These are phyloP conservation scores for Globisporangium paroecandrum DNA, from an alignment of 352 stramenopile genomes.

Conservation along the genomic window DNA sequence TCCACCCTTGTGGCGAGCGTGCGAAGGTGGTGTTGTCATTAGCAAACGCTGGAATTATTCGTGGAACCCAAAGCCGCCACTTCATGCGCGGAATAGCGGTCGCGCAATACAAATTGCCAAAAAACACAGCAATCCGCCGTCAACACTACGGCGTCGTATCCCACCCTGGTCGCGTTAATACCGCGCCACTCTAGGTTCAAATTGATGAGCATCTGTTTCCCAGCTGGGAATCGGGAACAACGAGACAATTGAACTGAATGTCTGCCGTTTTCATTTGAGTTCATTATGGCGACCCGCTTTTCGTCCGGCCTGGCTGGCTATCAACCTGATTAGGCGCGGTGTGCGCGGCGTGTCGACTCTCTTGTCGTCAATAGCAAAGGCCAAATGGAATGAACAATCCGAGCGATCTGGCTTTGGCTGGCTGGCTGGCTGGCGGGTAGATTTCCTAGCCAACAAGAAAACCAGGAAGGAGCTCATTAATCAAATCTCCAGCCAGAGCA, in stretches of 20 bases:
- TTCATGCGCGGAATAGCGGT: neutral
- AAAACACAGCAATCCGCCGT: neutral
- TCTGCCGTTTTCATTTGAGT: constrained; percentile 2
- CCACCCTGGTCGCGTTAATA: neutral
- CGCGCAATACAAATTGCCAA: neutral
- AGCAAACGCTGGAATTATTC: neutral
- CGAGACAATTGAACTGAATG: constrained; percentile 8
- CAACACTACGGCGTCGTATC: neutral
- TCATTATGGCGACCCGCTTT: constrained; percentile 6
- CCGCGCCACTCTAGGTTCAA: neutral
- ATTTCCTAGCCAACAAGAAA: neutral
- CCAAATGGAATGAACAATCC: neutral
- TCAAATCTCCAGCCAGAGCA: constrained; percentile 4
- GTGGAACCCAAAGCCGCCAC: neutral
- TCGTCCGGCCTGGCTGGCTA: neutral
- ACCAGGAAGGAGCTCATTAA: constrained; percentile 9
- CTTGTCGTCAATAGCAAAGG: neutral
- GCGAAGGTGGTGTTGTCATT: neutral
- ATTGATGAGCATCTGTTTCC: neutral
- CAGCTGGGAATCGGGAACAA: constrained; percentile 13
- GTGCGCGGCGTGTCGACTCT: neutral
- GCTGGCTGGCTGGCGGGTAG: neutral
- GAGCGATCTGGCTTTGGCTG: neutral
- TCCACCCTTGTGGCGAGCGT: neutral
- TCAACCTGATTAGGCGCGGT: neutral